Evolutionary conservation across 2,329 filamentous ascomycete genomes (phyloP), one percentile per base, ranked within the genome.

Genomic region (Didymella arachidicola): DNA sequence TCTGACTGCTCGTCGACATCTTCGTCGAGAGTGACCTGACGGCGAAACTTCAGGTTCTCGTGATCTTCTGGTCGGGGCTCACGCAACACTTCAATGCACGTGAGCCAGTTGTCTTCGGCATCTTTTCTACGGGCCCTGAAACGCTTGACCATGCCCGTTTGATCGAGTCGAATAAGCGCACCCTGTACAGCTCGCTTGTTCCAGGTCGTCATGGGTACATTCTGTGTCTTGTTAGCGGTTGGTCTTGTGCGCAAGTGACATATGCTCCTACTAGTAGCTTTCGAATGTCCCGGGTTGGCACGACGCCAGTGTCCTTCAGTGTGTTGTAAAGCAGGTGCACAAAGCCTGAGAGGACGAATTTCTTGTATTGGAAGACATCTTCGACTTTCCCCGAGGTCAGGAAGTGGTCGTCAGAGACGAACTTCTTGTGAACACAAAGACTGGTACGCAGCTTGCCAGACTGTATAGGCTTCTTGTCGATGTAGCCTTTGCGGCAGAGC

Each of bases 401-500:
- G 58, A 72, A 70, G 48, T 69, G 66, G n/a, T 63, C 66, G 6
- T 69, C 64, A n/a, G 74, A 72, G 46, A 72, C 67, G 63, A 84
- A 87, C 65, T 79, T 82, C 57, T 79, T 81, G 57, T 87, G 77
- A 2, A 79, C 83, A 27, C 85, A 84, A 7, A 86, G 72, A 70
- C 84, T 88, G 0, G 86, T 88, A 44, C 82, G 80, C 6, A 79
- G 73, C 3, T 81, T 79, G 57, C 79, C 79, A 22, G 66, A 62
- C 32, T 74, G 72, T 2, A 76, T 64, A 22, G 73, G 70, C 18
- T 66, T 70, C 61, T 89, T 89, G 39, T 82, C 79, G 53, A 89
- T 88, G 68, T 89, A 88, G 0, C 86, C 86, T 63, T 85, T 87
- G 34, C 78, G 72, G 6, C 80, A 79, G 38, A 89, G 77, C 3